Evolutionary conservation across 2,329 filamentous ascomycete species (phyloP).

Genomic region (Xylaria multiplex): DNA sequence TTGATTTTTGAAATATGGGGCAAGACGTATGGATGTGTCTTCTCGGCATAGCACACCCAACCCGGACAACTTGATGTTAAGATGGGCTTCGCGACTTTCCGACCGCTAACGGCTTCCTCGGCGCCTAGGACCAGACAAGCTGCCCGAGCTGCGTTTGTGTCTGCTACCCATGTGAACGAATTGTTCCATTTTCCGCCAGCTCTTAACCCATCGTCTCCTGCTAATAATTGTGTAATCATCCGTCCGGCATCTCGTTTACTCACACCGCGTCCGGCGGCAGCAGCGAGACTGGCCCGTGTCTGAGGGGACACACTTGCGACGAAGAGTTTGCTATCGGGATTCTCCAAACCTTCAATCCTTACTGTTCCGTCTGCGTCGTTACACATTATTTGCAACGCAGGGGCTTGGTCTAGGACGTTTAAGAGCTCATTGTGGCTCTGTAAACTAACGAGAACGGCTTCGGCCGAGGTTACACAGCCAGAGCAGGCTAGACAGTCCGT

Average conservation of each 20-base stretch:
- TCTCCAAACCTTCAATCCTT: slow-evolving; percentile 62
- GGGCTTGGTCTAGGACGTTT: slow-evolving; percentile 76
- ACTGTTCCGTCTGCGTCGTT: slow-evolving; percentile 50
- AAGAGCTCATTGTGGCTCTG: slow-evolving; percentile 95
- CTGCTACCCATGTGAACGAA: slow-evolving; percentile 87
- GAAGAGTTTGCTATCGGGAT: slow-evolving; percentile 77
- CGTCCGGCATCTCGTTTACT: slow-evolving; percentile 78
- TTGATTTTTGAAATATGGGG: slow-evolving; percentile 92
- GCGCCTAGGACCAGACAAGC: slow-evolving; percentile 83
- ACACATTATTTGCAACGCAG: slow-evolving; percentile 54
- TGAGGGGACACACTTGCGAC: slow-evolving; percentile 95
- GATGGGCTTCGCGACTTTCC: slow-evolving; percentile 63
- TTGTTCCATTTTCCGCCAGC: slow-evolving; percentile 77
- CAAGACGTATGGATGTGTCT: slow-evolving; percentile 93
- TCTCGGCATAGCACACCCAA: slow-evolving; percentile 99
- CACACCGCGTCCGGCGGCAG: slow-evolving; percentile 77
- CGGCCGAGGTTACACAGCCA: slow-evolving; percentile 95
- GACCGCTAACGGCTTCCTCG: slow-evolving; percentile 70
- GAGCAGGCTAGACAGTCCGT: slow-evolving; percentile 98
- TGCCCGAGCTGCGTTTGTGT: slow-evolving; percentile 86
- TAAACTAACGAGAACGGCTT: slow-evolving; percentile 93
- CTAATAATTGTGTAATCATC: slow-evolving; percentile 85
- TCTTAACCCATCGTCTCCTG: slow-evolving; percentile 74
- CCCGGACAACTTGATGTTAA: slow-evolving; percentile 93
- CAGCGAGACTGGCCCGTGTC: slow-evolving; percentile 86